Evolutionary conservation across 495 filamentous ascomycete genomes (phyloP).

Genomic region (Opeltia flavorubescens): DNA sequence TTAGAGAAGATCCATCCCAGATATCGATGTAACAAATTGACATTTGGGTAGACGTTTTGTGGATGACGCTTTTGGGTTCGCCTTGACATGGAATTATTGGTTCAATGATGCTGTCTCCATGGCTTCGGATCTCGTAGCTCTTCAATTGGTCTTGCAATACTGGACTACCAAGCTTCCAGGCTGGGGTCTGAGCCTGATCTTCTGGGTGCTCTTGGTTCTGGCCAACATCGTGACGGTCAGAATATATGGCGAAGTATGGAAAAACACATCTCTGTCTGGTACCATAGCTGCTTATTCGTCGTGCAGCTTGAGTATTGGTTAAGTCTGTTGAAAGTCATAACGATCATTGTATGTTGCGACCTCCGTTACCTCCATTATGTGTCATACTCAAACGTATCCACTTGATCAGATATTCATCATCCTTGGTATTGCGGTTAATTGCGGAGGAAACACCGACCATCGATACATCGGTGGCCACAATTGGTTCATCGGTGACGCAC

Average conservation of each 20-base stretch:
- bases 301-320: slow-evolving; percentile 39
- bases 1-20: no score
- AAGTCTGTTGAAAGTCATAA: slow-evolving; percentile 39
- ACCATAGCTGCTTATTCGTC: not conserved
- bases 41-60: slow-evolving; percentile 18
- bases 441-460: slow-evolving; percentile 31
- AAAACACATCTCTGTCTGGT: not conserved
- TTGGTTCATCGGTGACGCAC: slow-evolving; percentile 32
- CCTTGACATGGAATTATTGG: slow-evolving; percentile 44
- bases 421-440: slow-evolving; percentile 36
- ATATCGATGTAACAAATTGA: no score
- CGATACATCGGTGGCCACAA: slow-evolving; percentile 33
- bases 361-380: not conserved
- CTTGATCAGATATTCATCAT: slow-evolving; percentile 35
- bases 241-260: slow-evolving; percentile 38
- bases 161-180: slow-evolving; percentile 39
- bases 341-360: slow-evolving; percentile 31
- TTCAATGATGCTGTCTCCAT: slow-evolving; percentile 45
- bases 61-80: slow-evolving; percentile 25
- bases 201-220: slow-evolving; percentile 32
- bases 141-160: slow-evolving; percentile 37
- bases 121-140: slow-evolving; percentile 38
- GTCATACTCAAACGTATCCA: not conserved
- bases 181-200: slow-evolving; percentile 38
- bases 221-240: slow-evolving; percentile 37